Evolutionary conservation across 176 grass and related monocot genomes (phyloP), one percentile per base, ranked within the genome.

Genomic region (Metroxylon sagu): DNA sequence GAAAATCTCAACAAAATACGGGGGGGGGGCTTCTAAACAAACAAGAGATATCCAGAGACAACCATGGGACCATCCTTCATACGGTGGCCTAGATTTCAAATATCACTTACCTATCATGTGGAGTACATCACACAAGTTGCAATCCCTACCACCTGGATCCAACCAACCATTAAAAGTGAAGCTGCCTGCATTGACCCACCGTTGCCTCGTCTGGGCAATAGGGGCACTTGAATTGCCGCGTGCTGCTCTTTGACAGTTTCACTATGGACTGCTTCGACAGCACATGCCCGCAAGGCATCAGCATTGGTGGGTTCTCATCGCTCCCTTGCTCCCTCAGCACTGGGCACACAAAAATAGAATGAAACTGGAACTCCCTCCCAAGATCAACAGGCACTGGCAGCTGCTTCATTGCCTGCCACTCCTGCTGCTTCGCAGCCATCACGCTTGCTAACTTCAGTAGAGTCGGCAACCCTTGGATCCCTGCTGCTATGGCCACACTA

Each of bases 331-430:
- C 93, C 18, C 81, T 75, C 6, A 92, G 81, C 62, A 91, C 93
- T 0, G 93, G 93, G 56, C 93, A 98, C 35, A 98, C 84, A 50
- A 98, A 91, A 7, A 98, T 82, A 0, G 93, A 92, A 52, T 92
- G 93, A 49, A 84, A 92, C 62, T 88, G 87, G 25, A 88, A 88
- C 49, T 98, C 87, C 15, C 74, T 83, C 19, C 78, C 80, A 0
- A 92, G 72, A 59, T 98, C 93, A 19, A 98, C 57, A 0, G 93
- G 81, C 3, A 98, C 81, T 0, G 93, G 93, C 15, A 98, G 70
- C 57, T 98, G 93, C 29, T 98, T 92, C 87, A 98, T 98, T 26
- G 65, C 67, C 53, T 92, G 75, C 93, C 87, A 92, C 49, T 98
- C 93, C 78, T 92, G 76, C 64, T 85, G 88, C 74, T 92, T 85